A percentile compares a stretch with the other conserved stretches of the same genome.
phyloP scores from a whole-genome alignment of 441 rosid genomes.

The Hura crepitans region DNA sequence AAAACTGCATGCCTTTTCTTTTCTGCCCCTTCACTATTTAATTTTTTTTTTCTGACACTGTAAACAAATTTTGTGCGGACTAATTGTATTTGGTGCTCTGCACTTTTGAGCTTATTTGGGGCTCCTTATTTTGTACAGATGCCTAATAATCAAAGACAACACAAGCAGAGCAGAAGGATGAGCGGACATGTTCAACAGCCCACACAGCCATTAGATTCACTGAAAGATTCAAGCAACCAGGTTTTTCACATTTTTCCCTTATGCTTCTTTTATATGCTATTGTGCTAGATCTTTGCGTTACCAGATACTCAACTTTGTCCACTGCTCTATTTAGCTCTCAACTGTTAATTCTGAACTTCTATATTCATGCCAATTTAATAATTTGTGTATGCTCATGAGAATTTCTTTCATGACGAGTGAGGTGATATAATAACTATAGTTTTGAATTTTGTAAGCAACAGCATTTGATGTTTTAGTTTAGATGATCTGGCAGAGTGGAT shows the following conservation, averaged over 20 bases:
- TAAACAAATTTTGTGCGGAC: background rate
- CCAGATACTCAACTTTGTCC: background rate
- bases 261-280: background rate
- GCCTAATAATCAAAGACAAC: conserved; percentile 39
- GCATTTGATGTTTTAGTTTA: background rate
- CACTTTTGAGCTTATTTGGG: background rate
- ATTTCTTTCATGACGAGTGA: background rate
- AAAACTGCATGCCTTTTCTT: background rate
- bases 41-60: background rate
- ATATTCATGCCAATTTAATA: background rate
- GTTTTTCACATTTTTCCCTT: conserved; percentile 6
- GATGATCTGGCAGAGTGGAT: background rate
- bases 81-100: background rate
- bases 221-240: conserved; percentile 31
- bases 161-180: conserved; percentile 34
- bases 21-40: background rate
- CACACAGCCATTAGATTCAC: conserved; percentile 15
- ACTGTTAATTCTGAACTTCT: background rate
- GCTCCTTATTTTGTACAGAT: conserved; percentile 30
- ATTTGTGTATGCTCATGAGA: background rate
- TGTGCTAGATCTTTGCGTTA: background rate
- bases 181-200: conserved; percentile 37
- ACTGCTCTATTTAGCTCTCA: background rate
- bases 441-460: background rate
- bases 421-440: background rate